phyloP scores from a whole-genome alignment of 257 asterid genomes.

The Leonotis leonurus region DNA sequence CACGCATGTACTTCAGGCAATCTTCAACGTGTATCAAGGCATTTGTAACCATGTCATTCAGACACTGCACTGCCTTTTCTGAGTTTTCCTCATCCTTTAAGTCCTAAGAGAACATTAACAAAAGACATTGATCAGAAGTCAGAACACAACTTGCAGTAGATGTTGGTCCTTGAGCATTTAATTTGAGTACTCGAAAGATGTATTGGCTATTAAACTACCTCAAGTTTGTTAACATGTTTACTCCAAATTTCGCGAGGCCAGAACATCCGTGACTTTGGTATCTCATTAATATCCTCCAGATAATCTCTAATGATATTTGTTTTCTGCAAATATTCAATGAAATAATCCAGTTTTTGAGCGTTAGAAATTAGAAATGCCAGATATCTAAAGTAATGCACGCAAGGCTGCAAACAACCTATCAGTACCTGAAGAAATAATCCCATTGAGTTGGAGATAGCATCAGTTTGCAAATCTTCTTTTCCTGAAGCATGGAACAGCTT shows the following conservation, averaged over 20 bases:
- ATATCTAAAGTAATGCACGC: neutral
- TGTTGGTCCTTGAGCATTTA: conserved; percentile 4
- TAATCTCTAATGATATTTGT: conserved; percentile 87
- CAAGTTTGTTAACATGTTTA: conserved; percentile 78
- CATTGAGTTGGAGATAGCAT: conserved; percentile 75
- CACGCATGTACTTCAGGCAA: conserved; percentile 64
- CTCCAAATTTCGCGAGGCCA: conserved; percentile 94
- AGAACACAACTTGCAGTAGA: neutral
- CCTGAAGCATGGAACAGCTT: conserved; percentile 86
- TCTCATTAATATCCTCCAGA: conserved; percentile 89
- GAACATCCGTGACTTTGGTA: conserved; percentile 90
- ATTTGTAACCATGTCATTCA: conserved; percentile 89
- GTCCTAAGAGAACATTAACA: conserved; percentile 44
- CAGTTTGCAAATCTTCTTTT: conserved; percentile 64
- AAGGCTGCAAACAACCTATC: conserved; percentile 5
- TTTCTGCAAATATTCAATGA: conserved; percentile 44
- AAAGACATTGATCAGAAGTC: conserved; percentile 13
- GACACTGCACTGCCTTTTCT: conserved; percentile 83
- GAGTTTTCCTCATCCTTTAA: conserved; percentile 83
- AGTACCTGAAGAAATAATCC: conserved; percentile 82
- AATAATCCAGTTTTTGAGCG: neutral
- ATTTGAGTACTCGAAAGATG: neutral
- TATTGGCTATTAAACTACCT: conserved; percentile 40
- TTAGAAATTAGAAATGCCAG: neutral
- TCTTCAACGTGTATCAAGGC: conserved; percentile 73